A percentile compares a stretch with the other conserved stretches of the same genome.
Conservation (phyloP, 306 rosid genomes). For the Malus domestica region DNA sequence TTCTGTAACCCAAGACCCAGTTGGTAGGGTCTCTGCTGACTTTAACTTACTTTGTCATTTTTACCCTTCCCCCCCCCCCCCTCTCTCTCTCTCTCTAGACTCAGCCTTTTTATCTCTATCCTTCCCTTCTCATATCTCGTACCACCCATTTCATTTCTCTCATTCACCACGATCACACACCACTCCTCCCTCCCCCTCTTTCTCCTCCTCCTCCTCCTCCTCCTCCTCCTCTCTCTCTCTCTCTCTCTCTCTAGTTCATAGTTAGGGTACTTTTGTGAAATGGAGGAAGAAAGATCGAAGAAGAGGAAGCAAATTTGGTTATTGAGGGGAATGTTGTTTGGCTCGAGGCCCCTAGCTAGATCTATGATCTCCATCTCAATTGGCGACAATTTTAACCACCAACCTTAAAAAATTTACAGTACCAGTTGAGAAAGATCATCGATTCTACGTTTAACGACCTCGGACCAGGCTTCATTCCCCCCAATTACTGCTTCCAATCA, state of each 20-base stretch:
- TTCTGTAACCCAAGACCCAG: slow-evolving; percentile 31
- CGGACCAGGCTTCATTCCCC: slow-evolving; percentile 81
- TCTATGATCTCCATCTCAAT: slow-evolving; percentile 17
- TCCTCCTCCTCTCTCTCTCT: not conserved
- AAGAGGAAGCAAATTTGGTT: not conserved
- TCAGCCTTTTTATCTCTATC: slow-evolving; percentile 27
- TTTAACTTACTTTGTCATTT: slow-evolving; percentile 31
- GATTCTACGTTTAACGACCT: slow-evolving; percentile 24
- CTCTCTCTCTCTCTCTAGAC: not conserved
- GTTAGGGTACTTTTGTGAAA: not conserved
- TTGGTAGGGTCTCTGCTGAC: slow-evolving; percentile 29
- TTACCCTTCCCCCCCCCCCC: not conserved
- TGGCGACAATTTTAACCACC: not conserved
- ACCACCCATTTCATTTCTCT: slow-evolving; percentile 14
- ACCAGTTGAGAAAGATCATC: slow-evolving; percentile 6
- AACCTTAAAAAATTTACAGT: not conserved
- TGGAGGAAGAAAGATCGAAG: not conserved
- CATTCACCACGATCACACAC: slow-evolving; percentile 4
- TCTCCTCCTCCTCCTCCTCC: not conserved
- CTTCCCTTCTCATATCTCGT: slow-evolving; percentile 12
- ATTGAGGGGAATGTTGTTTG: slow-evolving; percentile 68
- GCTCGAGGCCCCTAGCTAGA: slow-evolving; percentile 46
- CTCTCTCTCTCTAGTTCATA: not conserved
- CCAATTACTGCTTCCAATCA: slow-evolving; percentile 37
- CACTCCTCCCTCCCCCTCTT: not conserved